Evolutionary conservation across 805 yeast species (phyloP), one percentile per base, ranked within the genome.

Genomic region (Hanseniaspora thailandica): DNA sequence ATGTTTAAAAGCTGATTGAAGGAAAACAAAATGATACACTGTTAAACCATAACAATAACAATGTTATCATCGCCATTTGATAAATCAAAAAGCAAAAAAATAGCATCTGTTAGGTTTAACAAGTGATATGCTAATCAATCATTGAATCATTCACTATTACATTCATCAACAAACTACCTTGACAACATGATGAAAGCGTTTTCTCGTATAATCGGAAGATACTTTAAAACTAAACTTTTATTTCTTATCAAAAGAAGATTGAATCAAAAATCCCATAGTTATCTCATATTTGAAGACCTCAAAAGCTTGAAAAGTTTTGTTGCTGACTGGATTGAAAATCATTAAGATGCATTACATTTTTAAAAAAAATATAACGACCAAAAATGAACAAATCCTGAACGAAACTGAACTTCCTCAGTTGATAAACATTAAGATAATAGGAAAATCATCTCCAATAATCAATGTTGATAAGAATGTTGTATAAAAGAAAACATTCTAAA

Each of bases 41-140:
- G 19, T 30, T 44, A 30, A 44, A 19, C 45, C 36, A 44, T 44
- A 44, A 44, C 47, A 44, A 44, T 30, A 44, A 31, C 47, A 44
- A 44, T 30, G 34, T 15, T 10, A 8, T 8, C 10, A 26, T 9
- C 23, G 13, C 22, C 23, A 15, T 4, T 26, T 26, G 19, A 19
- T 15, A 44, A 44, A 44, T 19, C 30, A 44, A 44, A 9, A 13
- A 25, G 15, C 13, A 12, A 30, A 44, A n/a, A 17, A 17, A 19
- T 22, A 28, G 4, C 31, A 19, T 44, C 36, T 44, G 45, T 15
- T 41, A 41, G 45, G 45, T n/a, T 26, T 41, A 41, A 41, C 15
- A 41, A 39, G 15, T 41, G 45, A 41, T 41, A 26, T 41, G 45
- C 8, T 41, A 26, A 10, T 41, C 45, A 41, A 26, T 6, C 41